A percentile compares a stretch with the other conserved stretches of the same genome.
Evolutionary conservation across 352 stramenopile species (phyloP).

Genomic region (Nothophytophthora sp.): DNA sequence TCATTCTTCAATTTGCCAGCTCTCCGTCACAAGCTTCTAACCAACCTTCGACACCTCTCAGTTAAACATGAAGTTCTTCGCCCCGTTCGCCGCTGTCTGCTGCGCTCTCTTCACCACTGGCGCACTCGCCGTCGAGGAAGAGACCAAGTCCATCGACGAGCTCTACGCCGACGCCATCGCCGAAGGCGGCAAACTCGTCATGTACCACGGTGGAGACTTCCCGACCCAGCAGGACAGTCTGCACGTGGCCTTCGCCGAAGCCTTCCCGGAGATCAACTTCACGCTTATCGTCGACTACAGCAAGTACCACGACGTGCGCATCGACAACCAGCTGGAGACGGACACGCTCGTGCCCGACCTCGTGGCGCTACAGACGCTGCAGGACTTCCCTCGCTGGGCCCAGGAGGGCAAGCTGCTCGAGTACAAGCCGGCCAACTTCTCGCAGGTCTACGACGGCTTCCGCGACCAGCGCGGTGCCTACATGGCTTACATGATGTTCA

Average conservation of each 20-base stretch:
- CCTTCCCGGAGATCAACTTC: constrained; percentile 57
- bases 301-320: constrained; percentile 55
- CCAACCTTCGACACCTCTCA: too few relatives aligned
- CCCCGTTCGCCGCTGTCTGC: constrained; percentile 3
- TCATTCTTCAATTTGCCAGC: too few relatives aligned
- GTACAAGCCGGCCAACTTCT: constrained; percentile 52
- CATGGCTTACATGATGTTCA: constrained; percentile 33
- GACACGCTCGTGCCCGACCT: constrained; percentile 43
- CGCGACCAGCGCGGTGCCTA: constrained; percentile 35
- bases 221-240: constrained; percentile 22
- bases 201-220: constrained; percentile 37
- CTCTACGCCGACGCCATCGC: constrained; percentile 43
- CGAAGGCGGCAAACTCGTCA: constrained; percentile 47
- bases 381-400: constrained; percentile 46
- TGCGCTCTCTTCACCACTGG: constrained; percentile 1
- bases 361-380: constrained; percentile 45
- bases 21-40: too few relatives aligned
- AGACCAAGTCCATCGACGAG: constrained; percentile 41
- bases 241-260: constrained; percentile 10
- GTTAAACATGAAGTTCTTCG: constrained; percentile 18
- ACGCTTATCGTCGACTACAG: constrained; percentile 49
- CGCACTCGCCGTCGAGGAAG: constrained; percentile 15
- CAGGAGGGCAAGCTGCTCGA: constrained; percentile 32
- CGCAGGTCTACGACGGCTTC: constrained; percentile 45
- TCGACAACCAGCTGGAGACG: constrained; percentile 61